These are phyloP conservation scores for Saccharomycopsis fibuligera DNA, from an alignment of 805 yeast species.

Conservation along the genomic window DNA sequence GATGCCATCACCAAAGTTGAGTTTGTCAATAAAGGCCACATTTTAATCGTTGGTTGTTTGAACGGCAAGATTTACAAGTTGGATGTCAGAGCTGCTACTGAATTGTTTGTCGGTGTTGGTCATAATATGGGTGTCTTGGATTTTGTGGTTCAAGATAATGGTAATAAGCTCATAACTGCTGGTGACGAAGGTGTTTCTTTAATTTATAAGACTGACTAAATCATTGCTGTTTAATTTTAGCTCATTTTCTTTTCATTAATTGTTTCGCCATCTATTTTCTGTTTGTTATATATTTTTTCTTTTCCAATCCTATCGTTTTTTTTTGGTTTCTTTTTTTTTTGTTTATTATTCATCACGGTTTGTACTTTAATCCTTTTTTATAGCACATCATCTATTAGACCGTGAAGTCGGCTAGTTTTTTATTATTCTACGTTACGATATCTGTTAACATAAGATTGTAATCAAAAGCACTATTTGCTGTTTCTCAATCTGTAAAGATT, in stretches of 20 bases:
- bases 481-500: too few relatives aligned
- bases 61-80: slow-evolving; percentile 81
- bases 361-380: not conserved
- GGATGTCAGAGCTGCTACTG: slow-evolving; percentile 84
- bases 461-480: not conserved
- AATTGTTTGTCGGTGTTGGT: slow-evolving; percentile 75
- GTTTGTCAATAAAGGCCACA: slow-evolving; percentile 54
- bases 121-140: slow-evolving; percentile 93
- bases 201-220: slow-evolving; percentile 39
- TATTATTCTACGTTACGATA: too few relatives aligned
- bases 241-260: not conserved
- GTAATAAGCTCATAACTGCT: slow-evolving; percentile 74
- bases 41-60: slow-evolving; percentile 67
- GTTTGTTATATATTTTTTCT: too few relatives aligned
- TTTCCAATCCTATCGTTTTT: not conserved
- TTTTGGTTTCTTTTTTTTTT: not conserved
- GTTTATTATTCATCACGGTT: not conserved
- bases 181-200: slow-evolving; percentile 96
- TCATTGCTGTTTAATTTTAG: not conserved
- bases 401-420: too few relatives aligned
- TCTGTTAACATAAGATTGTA: too few relatives aligned
- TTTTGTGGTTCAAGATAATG: slow-evolving; percentile 62
- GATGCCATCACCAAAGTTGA: slow-evolving; percentile 80
- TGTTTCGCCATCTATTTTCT: too few relatives aligned
- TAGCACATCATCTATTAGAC: not conserved